phyloP scores from a whole-genome alignment of 257 asterid genomes.

The Jaltomata sinuosa region DNA sequence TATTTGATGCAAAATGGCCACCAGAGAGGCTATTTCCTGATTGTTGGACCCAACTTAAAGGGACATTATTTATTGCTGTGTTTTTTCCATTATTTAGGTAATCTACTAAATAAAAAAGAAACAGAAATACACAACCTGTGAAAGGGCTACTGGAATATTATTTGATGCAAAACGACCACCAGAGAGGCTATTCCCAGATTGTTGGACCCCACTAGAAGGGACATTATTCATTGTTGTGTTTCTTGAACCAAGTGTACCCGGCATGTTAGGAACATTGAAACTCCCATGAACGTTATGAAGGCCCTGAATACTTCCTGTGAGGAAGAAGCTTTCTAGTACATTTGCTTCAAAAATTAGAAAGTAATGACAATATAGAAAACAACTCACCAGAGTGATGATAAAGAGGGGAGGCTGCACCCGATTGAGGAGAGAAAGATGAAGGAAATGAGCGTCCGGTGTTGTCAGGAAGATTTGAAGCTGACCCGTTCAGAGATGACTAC shows the following conservation, averaged over 20 bases:
- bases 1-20: constrained; percentile 85
- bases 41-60: constrained; percentile 87
- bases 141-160: constrained; percentile 72
- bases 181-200: constrained; percentile 65
- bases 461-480: constrained; percentile 83
- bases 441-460: constrained; percentile 75
- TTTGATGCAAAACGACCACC: constrained; percentile 87
- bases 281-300: constrained; percentile 85
- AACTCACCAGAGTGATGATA: constrained; percentile 76
- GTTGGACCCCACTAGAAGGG: constrained; percentile 88
- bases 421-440: constrained; percentile 81
- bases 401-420: constrained; percentile 87
- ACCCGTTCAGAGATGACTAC: constrained; percentile 87
- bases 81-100: constrained; percentile 8
- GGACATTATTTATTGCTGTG: constrained; percentile 64
- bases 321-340: constrained; percentile 11
- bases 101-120: background rate
- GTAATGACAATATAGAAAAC: constrained; percentile 12
- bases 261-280: constrained; percentile 76
- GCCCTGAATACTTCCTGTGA: constrained; percentile 86
- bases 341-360: background rate
- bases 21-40: constrained; percentile 66
- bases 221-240: constrained; percentile 65
- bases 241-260: constrained; percentile 89
- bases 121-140: constrained; percentile 51